A percentile compares a stretch with the other conserved stretches of the same genome.
Evolutionary conservation across 495 filamentous ascomycete species (phyloP).

Genomic region (Daldinia loculata): DNA sequence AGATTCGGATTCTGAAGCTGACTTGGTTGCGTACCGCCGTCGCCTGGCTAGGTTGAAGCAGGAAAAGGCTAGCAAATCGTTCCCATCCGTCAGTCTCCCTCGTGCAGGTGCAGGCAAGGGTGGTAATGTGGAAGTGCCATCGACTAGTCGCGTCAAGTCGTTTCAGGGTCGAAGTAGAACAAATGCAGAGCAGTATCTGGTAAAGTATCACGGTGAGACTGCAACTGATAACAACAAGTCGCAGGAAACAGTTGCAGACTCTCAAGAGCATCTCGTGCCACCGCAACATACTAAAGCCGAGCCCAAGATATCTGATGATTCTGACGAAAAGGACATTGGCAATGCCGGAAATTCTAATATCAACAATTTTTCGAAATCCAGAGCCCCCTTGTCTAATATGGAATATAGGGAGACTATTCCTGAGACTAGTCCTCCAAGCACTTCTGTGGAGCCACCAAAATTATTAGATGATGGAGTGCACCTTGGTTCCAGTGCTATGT

Average conservation of each 20-base stretch:
- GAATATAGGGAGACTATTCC: conserved; percentile 49
- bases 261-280: conserved; percentile 36
- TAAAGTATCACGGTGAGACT: conserved; percentile 34
- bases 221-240: conserved; percentile 29
- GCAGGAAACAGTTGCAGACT: conserved; percentile 48
- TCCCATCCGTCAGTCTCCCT: conserved; percentile 51
- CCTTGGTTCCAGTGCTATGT: conserved; percentile 30
- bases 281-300: conserved; percentile 36
- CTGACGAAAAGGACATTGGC: conserved; percentile 5
- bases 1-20: conserved; percentile 36
- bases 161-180: conserved; percentile 15
- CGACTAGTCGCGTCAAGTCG: conserved; percentile 46
- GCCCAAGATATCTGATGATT: conserved; percentile 32
- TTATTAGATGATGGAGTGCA: conserved; percentile 32
- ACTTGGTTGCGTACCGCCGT: conserved; percentile 32
- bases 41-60: conserved; percentile 44
- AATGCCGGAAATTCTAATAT: conserved; percentile 5
- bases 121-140: conserved; percentile 51
- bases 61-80: conserved; percentile 48
- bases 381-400: conserved; percentile 5
- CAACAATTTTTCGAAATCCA: conserved; percentile 25
- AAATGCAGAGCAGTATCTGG: conserved; percentile 35
- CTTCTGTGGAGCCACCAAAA: conserved; percentile 31
- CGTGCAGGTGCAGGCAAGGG: conserved; percentile 36
- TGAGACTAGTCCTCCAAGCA: conserved; percentile 50